phyloP scores from a whole-genome alignment of 495 filamentous ascomycete species.

The Penicillium bovifimosum region DNA sequence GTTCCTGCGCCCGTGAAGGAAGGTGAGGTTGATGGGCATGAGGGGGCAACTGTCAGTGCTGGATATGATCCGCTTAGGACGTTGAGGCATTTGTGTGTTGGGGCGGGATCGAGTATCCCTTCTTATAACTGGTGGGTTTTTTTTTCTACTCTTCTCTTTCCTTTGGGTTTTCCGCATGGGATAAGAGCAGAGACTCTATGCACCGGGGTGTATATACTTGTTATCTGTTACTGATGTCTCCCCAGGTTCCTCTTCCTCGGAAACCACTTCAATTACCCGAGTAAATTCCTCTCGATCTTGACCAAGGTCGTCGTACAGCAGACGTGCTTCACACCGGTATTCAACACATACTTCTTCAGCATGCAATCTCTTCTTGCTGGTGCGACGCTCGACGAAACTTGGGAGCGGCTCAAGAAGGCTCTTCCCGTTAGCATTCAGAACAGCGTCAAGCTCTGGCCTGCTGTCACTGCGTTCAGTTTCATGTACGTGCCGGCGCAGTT shows the following conservation, averaged over 20 bases:
- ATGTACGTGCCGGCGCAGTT: constrained; percentile 75
- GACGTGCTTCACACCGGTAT: constrained; percentile 73
- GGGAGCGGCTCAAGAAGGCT: constrained; percentile 65
- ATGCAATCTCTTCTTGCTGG: constrained; percentile 64
- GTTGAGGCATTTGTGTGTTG: constrained; percentile 65
- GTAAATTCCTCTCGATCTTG: constrained; percentile 60
- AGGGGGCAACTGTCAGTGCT: constrained; percentile 30
- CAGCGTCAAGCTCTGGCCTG: constrained; percentile 84
- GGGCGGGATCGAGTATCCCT: constrained; percentile 65
- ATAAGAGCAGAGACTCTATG: no score
- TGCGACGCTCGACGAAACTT: constrained; percentile 54
- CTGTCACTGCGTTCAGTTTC: constrained; percentile 82
- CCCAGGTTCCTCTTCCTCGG: constrained; percentile 76
- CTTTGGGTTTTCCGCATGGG: background rate
- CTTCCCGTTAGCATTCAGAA: constrained; percentile 73
- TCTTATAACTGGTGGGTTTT: constrained; percentile 71
- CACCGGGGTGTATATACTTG: no score
- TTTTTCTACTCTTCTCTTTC: no score
- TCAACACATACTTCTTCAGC: constrained; percentile 90
- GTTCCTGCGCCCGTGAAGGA: constrained; percentile 10
- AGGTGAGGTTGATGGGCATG: background rate
- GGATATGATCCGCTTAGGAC: constrained; percentile 69
- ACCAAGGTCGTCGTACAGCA: constrained; percentile 82
- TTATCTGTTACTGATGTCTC: background rate
- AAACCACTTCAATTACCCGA: constrained; percentile 72